These are phyloP conservation scores for Favolaschia claudopus DNA, from an alignment of 768 basidiomycete genomes.

Conservation along the genomic window DNA sequence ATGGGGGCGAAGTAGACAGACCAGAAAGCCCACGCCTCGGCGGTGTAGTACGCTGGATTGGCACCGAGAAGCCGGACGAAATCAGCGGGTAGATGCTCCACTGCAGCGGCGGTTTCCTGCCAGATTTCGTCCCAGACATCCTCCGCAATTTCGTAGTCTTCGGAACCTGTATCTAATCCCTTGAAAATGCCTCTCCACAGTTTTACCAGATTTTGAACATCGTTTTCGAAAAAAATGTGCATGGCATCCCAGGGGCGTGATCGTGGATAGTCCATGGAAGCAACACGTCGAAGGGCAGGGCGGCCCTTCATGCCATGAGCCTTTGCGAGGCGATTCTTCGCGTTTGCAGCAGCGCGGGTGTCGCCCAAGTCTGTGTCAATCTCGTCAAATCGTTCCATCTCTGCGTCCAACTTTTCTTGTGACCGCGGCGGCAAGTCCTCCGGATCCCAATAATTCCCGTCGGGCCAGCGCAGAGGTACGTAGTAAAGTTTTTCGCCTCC, in stretches of 20 bases:
- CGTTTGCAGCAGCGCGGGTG: neutral
- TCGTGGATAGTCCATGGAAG: conserved; percentile 36
- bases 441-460: conserved; percentile 26
- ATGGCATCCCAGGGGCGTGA: conserved; percentile 53
- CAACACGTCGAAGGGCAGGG: conserved; percentile 34
- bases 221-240: conserved; percentile 56
- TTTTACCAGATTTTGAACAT: conserved; percentile 43
- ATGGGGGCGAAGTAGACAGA: conserved; percentile 43
- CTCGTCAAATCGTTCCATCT: conserved; percentile 36
- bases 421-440: conserved; percentile 39
- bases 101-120: conserved; percentile 35
- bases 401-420: conserved; percentile 46
- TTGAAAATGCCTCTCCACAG: conserved; percentile 46
- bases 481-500: conserved; percentile 33
- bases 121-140: conserved; percentile 47
- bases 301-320: conserved; percentile 38
- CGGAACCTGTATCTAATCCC: conserved; percentile 33
- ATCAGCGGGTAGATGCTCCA: conserved; percentile 36
- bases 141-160: conserved; percentile 31
- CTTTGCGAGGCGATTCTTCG: conserved; percentile 31
- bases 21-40: conserved; percentile 49
- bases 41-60: conserved; percentile 35
- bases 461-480: conserved; percentile 30
- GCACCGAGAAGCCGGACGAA: conserved; percentile 40
- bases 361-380: conserved; percentile 32